Percentiles rank a stretch among this genome's conserved stretches.
Conservation (phyloP, 768 basidiomycete species). For the Collybiopsis luxurians region DNA sequence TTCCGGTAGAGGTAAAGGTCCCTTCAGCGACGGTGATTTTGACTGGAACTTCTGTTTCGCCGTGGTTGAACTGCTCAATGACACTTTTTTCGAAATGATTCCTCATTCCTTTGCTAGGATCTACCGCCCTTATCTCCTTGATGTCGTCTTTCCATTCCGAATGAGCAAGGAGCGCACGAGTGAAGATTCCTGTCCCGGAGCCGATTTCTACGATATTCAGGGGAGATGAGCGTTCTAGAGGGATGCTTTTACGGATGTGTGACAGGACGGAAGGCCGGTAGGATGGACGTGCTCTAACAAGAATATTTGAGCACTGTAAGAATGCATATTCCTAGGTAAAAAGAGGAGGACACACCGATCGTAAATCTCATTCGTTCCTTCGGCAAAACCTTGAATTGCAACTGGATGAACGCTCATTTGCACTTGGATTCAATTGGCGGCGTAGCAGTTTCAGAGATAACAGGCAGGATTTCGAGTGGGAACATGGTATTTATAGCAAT, state of each 20-base stretch:
- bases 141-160: constrained; percentile 52
- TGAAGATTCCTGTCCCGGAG: constrained; percentile 87
- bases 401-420: constrained; percentile 8
- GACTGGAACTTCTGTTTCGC: not conserved
- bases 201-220: constrained; percentile 77
- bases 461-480: no score
- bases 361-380: constrained; percentile 82
- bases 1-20: constrained; percentile 61
- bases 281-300: constrained; percentile 69
- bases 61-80: constrained; percentile 30
- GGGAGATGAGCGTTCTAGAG: constrained; percentile 24
- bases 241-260: constrained; percentile 52
- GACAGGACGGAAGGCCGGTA: constrained; percentile 67
- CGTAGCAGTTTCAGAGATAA: no score
- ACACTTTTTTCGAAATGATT: constrained; percentile 60
- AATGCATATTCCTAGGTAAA: not conserved
- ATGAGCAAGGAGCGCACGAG: constrained; percentile 73
- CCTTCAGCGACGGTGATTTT: constrained; percentile 57
- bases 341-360: constrained; percentile 47
- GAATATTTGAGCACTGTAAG: not conserved
- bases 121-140: constrained; percentile 61
- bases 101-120: constrained; percentile 92
- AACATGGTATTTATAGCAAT: no score
- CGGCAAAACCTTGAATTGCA: constrained; percentile 42
- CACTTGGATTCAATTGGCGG: no score